Conservation (phyloP, 768 basidiomycete species). For the Russula olivacea region DNA sequence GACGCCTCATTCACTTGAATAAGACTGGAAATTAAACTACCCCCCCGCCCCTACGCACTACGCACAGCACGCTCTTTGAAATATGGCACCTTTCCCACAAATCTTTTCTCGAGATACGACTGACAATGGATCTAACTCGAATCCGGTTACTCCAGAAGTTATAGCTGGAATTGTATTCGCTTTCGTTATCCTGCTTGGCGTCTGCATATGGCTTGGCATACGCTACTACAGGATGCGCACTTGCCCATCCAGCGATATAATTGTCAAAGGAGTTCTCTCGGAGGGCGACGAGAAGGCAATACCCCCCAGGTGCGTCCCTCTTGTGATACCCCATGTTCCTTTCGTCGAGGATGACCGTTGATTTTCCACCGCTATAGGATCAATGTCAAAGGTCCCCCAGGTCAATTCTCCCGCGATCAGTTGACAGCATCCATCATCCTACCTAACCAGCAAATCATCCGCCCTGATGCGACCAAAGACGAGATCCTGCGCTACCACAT, state of each 20-base stretch:
- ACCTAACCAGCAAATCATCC: constrained; percentile 45
- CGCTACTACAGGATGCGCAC: constrained; percentile 37
- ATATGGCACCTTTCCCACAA: constrained; percentile 20
- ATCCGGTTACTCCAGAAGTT: constrained; percentile 31
- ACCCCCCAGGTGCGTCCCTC: neutral
- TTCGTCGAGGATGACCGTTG: neutral
- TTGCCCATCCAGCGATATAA: constrained; percentile 36
- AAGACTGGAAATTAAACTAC: no score
- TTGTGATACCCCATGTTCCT: no score
- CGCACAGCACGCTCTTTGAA: neutral
- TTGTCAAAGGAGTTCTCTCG: constrained; percentile 43
- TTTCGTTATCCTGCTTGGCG: constrained; percentile 36
- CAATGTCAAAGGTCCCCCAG: constrained; percentile 8
- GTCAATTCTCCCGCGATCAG: constrained; percentile 39
- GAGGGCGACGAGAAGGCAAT: constrained; percentile 28
- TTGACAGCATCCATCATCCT: constrained; percentile 45
- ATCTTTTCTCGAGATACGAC: constrained; percentile 5
- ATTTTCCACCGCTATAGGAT: neutral
- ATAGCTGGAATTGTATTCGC: constrained; percentile 50
- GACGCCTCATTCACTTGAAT: neutral
- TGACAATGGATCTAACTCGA: neutral
- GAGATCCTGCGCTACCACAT: constrained; percentile 43
- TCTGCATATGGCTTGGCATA: constrained; percentile 41
- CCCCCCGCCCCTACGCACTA: neutral
- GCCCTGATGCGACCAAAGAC: constrained; percentile 35